phyloP scores from a whole-genome alignment of 2,329 filamentous ascomycete genomes.

The Monosporascus sp. region DNA sequence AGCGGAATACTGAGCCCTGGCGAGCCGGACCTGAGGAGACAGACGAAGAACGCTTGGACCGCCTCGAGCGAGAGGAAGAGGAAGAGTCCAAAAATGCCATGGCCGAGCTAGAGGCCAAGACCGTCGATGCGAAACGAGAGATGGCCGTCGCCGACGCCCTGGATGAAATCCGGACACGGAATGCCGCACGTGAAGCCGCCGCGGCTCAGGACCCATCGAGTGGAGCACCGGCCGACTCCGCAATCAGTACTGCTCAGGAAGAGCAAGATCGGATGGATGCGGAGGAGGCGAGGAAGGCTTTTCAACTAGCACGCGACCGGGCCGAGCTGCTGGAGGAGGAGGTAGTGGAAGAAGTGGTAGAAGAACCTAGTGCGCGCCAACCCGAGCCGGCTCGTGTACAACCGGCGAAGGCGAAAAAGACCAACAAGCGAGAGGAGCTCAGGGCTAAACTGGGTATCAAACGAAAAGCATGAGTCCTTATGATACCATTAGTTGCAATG shows the following conservation, averaged over 20 bases:
- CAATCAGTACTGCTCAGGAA: neutral
- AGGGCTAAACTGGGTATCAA: neutral
- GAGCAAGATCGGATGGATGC: neutral
- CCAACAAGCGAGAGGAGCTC: neutral
- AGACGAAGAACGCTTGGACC: slow-evolving; percentile 79
- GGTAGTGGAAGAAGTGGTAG: neutral
- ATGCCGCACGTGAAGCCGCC: slow-evolving; percentile 78
- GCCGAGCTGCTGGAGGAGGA: neutral
- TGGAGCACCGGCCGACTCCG: neutral
- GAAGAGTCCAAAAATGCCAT: slow-evolving; percentile 81
- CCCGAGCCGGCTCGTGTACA: neutral
- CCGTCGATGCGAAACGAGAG: slow-evolving; percentile 83
- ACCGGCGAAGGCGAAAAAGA: neutral
- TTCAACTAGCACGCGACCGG: neutral
- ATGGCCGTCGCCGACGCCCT: slow-evolving; percentile 96
- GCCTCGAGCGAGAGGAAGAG: slow-evolving; percentile 66
- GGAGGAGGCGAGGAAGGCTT: neutral
- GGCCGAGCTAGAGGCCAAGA: slow-evolving; percentile 92
- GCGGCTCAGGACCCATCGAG: slow-evolving; percentile 17
- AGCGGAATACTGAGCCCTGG: slow-evolving; percentile 93
- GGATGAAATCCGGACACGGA: slow-evolving; percentile 88
- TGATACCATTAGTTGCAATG: no score
- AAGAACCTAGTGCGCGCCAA: neutral
- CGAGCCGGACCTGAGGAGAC: slow-evolving; percentile 64
- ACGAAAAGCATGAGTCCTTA: neutral